Conservation (phyloP, 1,284 basidiomycete species). For the Cutaneotrichosporon sp. region DNA sequence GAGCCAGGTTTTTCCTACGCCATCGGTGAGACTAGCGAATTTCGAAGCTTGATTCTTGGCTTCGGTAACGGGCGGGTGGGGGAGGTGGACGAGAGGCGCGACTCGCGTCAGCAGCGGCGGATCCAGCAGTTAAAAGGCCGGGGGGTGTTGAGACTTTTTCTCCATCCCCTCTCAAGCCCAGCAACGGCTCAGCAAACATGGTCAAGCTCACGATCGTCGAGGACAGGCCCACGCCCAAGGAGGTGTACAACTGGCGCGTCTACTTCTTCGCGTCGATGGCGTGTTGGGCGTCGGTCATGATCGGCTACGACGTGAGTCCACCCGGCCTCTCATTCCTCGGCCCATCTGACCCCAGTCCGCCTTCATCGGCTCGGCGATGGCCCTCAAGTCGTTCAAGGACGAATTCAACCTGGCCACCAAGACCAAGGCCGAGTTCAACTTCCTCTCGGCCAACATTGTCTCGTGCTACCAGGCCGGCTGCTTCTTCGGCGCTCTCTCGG, state of each 20-base stretch:
- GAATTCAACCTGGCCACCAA: conserved; percentile 30
- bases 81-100: not conserved
- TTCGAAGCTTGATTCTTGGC: not conserved
- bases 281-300: conserved; percentile 53
- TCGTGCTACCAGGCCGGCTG: conserved; percentile 52
- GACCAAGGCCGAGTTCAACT: conserved; percentile 12
- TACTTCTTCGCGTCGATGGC: conserved; percentile 53
- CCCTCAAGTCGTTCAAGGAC: conserved; percentile 35
- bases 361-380: conserved; percentile 41
- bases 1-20: not conserved
- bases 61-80: not conserved
- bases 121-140: conserved; percentile 1
- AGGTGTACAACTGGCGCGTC: conserved; percentile 60
- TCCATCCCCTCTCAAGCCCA: not conserved
- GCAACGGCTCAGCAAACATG: conserved; percentile 9
- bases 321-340: not conserved
- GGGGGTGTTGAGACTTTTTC: not conserved
- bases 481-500: conserved; percentile 31
- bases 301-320: conserved; percentile 53
- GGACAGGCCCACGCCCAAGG: conserved; percentile 55
- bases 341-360: conserved; percentile 24
- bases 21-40: not conserved
- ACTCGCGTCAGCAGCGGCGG: too few relatives aligned
- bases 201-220: conserved; percentile 40
- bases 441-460: conserved; percentile 56